Evolutionary conservation across 2,329 filamentous ascomycete species (phyloP).

Genomic region (Cercospora sp.): DNA sequence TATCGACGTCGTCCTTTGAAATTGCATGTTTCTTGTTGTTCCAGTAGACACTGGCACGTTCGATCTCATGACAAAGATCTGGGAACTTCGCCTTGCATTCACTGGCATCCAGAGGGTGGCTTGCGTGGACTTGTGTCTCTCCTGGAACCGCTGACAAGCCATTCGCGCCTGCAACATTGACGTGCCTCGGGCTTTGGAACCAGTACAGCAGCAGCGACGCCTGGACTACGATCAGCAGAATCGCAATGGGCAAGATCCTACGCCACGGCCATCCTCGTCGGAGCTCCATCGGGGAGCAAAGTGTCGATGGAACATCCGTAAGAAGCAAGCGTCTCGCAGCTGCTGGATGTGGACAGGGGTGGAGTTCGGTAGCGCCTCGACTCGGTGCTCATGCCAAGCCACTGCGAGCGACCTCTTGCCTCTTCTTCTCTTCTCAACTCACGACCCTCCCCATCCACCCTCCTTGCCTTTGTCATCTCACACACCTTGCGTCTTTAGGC

Average conservation of each 20-base stretch:
- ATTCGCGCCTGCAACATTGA: background rate
- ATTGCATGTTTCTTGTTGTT: constrained; percentile 17
- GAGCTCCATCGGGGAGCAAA: background rate
- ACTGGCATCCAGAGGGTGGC: background rate
- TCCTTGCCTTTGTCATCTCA: background rate
- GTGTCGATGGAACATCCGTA: background rate
- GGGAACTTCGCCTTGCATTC: constrained; percentile 54
- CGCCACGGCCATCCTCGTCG: constrained; percentile 2
- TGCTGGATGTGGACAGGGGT: background rate
- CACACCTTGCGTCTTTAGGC: background rate
- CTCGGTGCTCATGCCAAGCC: background rate
- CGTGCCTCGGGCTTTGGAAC: background rate
- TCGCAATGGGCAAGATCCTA: background rate
- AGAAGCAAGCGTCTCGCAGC: background rate
- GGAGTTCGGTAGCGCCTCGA: background rate
- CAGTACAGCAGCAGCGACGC: background rate
- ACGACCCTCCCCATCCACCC: background rate
- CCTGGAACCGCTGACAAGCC: background rate
- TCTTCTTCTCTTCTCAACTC: background rate
- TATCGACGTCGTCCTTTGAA: constrained; percentile 20
- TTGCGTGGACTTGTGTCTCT: background rate
- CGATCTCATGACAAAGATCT: constrained; percentile 46
- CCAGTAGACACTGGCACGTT: constrained; percentile 38
- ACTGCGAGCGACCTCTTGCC: background rate
- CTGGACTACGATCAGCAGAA: background rate